phyloP scores from a whole-genome alignment of 441 rosid genomes.

The Eutrema salsugineum region DNA sequence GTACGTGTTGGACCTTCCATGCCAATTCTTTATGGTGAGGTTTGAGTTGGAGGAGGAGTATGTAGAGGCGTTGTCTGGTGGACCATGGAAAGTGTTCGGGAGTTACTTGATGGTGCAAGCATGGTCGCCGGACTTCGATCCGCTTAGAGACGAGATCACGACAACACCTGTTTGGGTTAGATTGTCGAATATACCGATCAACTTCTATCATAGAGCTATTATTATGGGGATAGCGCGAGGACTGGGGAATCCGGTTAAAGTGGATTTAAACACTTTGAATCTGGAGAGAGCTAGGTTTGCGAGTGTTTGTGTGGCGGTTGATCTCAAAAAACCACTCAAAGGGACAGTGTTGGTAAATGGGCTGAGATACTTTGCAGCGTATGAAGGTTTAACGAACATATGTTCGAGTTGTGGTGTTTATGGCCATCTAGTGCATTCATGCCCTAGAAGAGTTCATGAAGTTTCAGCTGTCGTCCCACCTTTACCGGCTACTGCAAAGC shows the following conservation, averaged over 20 bases:
- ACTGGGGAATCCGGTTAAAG: not conserved
- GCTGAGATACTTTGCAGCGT: not conserved
- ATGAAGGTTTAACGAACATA: not conserved
- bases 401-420: not conserved
- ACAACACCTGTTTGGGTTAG: not conserved
- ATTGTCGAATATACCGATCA: too few species aligned
- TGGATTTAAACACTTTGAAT: not conserved
- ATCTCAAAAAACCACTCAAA: not conserved
- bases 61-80: too few species aligned
- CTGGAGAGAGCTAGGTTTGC: not conserved
- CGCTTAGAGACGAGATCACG: not conserved
- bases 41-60: too few species aligned
- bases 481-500: too few species aligned
- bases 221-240: not conserved
- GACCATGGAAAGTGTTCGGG: too few species aligned
- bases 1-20: too few species aligned
- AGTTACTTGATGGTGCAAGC: too few species aligned
- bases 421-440: not conserved
- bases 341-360: not conserved
- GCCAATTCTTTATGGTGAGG: too few species aligned
- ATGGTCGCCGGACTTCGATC: not conserved
- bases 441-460: too few species aligned
- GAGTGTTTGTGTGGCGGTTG: not conserved
- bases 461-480: too few species aligned
- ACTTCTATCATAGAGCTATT: not conserved